Percentiles rank a stretch among this genome's conserved stretches.
Evolutionary conservation across 768 basidiomycete genomes (phyloP).

Genomic region (Lyophyllum shimeji): DNA sequence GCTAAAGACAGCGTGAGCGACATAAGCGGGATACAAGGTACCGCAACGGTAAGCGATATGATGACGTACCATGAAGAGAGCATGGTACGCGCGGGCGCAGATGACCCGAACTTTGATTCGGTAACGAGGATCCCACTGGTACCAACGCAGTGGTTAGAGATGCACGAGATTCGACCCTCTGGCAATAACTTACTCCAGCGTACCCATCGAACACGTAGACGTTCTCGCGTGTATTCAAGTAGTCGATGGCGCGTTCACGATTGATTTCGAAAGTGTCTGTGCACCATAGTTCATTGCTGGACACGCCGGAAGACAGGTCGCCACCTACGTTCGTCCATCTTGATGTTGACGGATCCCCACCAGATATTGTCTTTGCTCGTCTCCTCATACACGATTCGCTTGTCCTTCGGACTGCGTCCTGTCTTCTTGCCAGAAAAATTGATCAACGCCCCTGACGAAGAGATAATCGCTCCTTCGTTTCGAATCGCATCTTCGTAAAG

Average conservation of each 20-base stretch:
- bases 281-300: slow-evolving; percentile 2
- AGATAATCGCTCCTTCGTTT: slow-evolving; percentile 98
- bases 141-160: slow-evolving; percentile 3
- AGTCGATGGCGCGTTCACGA: slow-evolving; percentile 98
- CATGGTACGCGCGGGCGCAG: slow-evolving; percentile 97
- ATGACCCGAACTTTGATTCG: slow-evolving; percentile 99
- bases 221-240: slow-evolving; percentile 96
- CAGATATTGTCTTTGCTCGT: slow-evolving; percentile 96
- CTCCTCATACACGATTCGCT: slow-evolving; percentile 98
- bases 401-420: slow-evolving; percentile 96
- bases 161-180: slow-evolving; percentile 8
- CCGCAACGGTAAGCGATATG: slow-evolving; percentile 10
- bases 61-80: slow-evolving; percentile 89
- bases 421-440: slow-evolving; percentile 99
- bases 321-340: slow-evolving; percentile 89
- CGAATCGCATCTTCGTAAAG: slow-evolving; percentile 98
- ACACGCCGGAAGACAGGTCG: background rate
- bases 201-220: slow-evolving; percentile 98
- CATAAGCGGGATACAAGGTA: slow-evolving; percentile 12
- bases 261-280: slow-evolving; percentile 98
- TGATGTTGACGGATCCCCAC: slow-evolving; percentile 99
- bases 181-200: slow-evolving; percentile 63
- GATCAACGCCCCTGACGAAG: slow-evolving; percentile 93
- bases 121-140: slow-evolving; percentile 96
- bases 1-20: slow-evolving; percentile 42